Conservation (phyloP, 2,329 filamentous ascomycete species). For the Fusarium pseudoanthophilum region DNA sequence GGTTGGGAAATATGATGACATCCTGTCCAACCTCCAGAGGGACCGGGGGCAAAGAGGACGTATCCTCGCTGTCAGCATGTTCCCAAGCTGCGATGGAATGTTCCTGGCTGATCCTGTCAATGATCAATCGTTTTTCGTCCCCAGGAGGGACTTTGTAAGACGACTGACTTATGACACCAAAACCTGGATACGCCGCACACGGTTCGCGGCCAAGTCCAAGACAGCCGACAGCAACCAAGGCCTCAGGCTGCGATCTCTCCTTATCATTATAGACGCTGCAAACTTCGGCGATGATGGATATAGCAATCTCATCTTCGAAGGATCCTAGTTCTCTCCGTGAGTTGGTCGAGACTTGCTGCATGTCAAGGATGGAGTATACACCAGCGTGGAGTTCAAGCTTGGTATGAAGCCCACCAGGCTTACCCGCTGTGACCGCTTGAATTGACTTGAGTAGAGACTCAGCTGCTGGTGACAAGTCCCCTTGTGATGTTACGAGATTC, state of each 20-base stretch:
- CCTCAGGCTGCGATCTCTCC: slow-evolving; percentile 56
- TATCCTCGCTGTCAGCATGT: slow-evolving; percentile 23
- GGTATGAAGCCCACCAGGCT: slow-evolving; percentile 15
- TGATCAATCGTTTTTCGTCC: slow-evolving; percentile 55
- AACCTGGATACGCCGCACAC: slow-evolving; percentile 68
- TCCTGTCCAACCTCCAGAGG: slow-evolving; percentile 57
- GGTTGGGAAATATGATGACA: slow-evolving; percentile 67
- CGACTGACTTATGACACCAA: slow-evolving; percentile 64
- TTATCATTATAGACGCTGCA: slow-evolving; percentile 65
- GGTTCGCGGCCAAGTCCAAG: slow-evolving; percentile 71
- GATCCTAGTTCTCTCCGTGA: slow-evolving; percentile 44
- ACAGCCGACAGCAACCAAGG: slow-evolving; percentile 66
- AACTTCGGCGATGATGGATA: slow-evolving; percentile 69
- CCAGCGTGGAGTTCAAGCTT: slow-evolving; percentile 71
- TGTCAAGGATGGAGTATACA: slow-evolving; percentile 71
- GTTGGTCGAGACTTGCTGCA: slow-evolving; percentile 72
- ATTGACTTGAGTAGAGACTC: slow-evolving; percentile 18
- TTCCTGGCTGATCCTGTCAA: slow-evolving; percentile 72
- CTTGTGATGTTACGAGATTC: slow-evolving; percentile 29
- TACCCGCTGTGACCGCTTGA: not conserved
- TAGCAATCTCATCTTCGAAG: slow-evolving; percentile 60
- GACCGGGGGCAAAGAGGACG: slow-evolving; percentile 31
- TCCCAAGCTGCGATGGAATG: slow-evolving; percentile 68
- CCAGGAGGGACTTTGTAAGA: not conserved
- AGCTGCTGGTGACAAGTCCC: not conserved